A percentile compares a stretch with the other conserved stretches of the same genome.
phyloP scores from a whole-genome alignment of 2,329 filamentous ascomycete genomes.

The Plenodomus tracheiphilus region DNA sequence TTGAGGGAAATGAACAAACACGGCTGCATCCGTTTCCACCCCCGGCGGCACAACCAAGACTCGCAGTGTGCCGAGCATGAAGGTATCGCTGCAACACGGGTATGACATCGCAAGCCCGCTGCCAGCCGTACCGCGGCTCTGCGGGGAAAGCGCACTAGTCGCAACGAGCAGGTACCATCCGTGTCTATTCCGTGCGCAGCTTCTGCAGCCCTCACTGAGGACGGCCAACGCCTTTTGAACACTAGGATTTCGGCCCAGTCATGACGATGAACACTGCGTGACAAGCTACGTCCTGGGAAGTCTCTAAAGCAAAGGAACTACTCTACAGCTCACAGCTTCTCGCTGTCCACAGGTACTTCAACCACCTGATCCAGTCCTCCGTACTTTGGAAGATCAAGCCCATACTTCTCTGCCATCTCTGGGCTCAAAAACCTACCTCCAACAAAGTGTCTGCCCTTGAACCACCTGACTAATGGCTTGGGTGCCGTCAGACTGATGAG shows the following conservation, averaged over 20 bases:
- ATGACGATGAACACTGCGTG: no score
- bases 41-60: constrained; percentile 3
- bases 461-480: constrained; percentile 84
- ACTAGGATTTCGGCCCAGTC: no score
- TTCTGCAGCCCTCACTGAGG: not conserved
- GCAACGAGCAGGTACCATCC: constrained; percentile 11
- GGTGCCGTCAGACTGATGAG: constrained; percentile 90
- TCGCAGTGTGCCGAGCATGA: constrained; percentile 1
- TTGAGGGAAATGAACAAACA: not conserved
- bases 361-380: constrained; percentile 86
- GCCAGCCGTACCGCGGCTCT: constrained; percentile 29
- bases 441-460: constrained; percentile 86
- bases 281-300: no score
- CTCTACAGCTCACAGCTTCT: constrained; percentile 14
- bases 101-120: constrained; percentile 26
- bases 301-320: no score
- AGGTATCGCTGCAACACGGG: constrained; percentile 16
- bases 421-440: constrained; percentile 86
- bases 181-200: not conserved
- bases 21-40: not conserved
- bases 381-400: constrained; percentile 80
- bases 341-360: constrained; percentile 61
- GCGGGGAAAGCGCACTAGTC: constrained; percentile 17
- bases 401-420: constrained; percentile 80
- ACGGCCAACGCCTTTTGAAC: not conserved